Conservation (phyloP, 2,329 filamentous ascomycete genomes). For the Talaromyces funiculosus region DNA sequence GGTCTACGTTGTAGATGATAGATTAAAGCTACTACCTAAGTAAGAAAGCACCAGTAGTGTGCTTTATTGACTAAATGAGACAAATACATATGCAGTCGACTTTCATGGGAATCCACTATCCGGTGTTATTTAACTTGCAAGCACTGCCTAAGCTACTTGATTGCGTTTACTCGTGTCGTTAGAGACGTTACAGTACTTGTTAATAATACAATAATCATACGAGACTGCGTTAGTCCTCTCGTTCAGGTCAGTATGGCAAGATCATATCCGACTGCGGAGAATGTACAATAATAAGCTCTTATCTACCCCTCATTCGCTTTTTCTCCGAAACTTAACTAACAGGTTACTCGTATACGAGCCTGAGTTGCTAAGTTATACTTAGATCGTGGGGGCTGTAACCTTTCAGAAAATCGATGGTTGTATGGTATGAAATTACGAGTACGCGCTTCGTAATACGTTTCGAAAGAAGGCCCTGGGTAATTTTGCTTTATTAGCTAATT, state of each 20-base stretch:
- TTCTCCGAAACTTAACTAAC: neutral
- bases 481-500: neutral
- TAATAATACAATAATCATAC: neutral
- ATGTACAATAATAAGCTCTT: neutral
- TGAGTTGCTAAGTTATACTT: neutral
- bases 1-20: neutral
- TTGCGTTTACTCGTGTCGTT: neutral
- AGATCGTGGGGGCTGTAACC: neutral
- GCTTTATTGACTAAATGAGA: neutral
- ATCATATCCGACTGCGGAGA: neutral
- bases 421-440: neutral
- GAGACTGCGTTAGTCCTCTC: neutral
- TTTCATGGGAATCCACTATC: no score
- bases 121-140: neutral
- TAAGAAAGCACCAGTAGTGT: neutral
- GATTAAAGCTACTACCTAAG: neutral
- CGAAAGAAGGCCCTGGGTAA: neutral
- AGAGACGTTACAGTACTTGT: neutral
- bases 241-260: neutral
- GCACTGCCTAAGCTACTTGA: neutral
- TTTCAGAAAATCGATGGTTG: neutral
- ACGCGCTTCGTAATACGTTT: neutral
- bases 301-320: neutral
- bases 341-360: neutral
- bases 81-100: no score